Conservation (phyloP, 768 basidiomycete species). For the Termitomyces sp. region DNA sequence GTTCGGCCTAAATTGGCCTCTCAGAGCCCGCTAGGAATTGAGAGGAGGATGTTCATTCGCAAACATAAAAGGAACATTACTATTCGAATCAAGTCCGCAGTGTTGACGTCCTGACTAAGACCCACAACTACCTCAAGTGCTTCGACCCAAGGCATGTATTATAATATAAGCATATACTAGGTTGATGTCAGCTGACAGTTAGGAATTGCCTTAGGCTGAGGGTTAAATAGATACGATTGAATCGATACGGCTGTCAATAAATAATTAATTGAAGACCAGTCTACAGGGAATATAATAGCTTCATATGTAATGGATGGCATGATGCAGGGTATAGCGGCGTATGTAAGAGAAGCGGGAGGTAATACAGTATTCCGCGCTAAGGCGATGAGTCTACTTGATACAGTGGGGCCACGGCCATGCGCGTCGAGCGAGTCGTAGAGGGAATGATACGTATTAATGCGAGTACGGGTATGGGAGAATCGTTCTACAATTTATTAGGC, state of each 20-base stretch:
- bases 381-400: conserved; percentile 13
- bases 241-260: background rate
- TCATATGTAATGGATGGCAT: background rate
- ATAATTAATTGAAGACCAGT: background rate
- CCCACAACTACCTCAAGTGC: too few relatives aligned
- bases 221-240: background rate
- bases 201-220: too few relatives aligned
- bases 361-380: conserved; percentile 7
- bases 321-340: conserved; percentile 6
- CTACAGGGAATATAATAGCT: background rate
- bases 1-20: too few relatives aligned
- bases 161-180: too few relatives aligned
- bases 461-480: background rate
- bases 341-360: conserved; percentile 1
- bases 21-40: too few relatives aligned
- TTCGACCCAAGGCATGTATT: too few relatives aligned
- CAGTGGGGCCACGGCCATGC: conserved; percentile 11
- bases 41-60: too few relatives aligned
- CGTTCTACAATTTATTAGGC: background rate
- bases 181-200: background rate
- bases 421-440: background rate
- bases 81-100: too few relatives aligned
- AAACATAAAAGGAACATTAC: too few relatives aligned
- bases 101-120: too few relatives aligned
- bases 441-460: background rate